Percentiles rank a stretch among this genome's conserved stretches.
These are phyloP conservation scores for Moesziomyces parantarcticus DNA, from an alignment of 1,284 basidiomycete species.

Conservation along the genomic window DNA sequence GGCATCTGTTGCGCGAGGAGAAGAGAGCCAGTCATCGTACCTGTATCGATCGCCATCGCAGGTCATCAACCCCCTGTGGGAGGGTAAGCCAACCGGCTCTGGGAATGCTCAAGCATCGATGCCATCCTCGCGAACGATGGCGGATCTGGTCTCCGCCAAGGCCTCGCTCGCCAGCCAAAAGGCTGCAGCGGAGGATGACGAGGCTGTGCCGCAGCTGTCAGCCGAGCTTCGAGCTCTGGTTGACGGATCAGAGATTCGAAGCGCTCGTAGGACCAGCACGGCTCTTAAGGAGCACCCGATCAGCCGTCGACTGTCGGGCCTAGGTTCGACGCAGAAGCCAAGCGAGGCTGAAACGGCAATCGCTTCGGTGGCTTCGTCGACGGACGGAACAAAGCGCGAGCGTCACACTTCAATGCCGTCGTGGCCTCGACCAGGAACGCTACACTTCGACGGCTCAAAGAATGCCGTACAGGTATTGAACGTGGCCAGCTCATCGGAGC, in stretches of 20 bases:
- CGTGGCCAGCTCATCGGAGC: slow-evolving; percentile 12
- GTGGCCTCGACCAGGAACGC: slow-evolving; percentile 39
- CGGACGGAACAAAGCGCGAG: slow-evolving; percentile 17
- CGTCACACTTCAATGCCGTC: slow-evolving; percentile 43
- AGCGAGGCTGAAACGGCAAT: slow-evolving; percentile 7
- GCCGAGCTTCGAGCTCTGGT: slow-evolving; percentile 53
- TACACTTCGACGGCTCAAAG: slow-evolving; percentile 5
- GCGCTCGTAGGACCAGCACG: slow-evolving; percentile 46
- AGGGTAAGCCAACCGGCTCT: slow-evolving; percentile 18
- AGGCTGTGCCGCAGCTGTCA: slow-evolving; percentile 48
- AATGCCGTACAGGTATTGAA: not conserved
- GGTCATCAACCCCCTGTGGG: slow-evolving; percentile 37
- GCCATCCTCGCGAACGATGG: slow-evolving; percentile 38
- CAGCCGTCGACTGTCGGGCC: slow-evolving; percentile 32
- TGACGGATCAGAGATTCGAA: slow-evolving; percentile 38
- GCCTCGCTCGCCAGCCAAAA: slow-evolving; percentile 6
- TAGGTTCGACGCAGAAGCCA: slow-evolving; percentile 16
- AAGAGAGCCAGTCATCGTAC: slow-evolving; percentile 18
- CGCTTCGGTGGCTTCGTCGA: slow-evolving; percentile 2
- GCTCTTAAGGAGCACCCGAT: slow-evolving; percentile 52
- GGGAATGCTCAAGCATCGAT: slow-evolving; percentile 2
- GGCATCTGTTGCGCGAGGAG: not conserved
- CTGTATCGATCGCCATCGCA: slow-evolving; percentile 38
- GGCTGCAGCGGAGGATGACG: slow-evolving; percentile 8
- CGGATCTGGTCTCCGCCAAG: slow-evolving; percentile 24